Evolutionary conservation across 2,329 filamentous ascomycete species (phyloP), one percentile per base, ranked within the genome.

Genomic region (Beauveria pseudobassiana): DNA sequence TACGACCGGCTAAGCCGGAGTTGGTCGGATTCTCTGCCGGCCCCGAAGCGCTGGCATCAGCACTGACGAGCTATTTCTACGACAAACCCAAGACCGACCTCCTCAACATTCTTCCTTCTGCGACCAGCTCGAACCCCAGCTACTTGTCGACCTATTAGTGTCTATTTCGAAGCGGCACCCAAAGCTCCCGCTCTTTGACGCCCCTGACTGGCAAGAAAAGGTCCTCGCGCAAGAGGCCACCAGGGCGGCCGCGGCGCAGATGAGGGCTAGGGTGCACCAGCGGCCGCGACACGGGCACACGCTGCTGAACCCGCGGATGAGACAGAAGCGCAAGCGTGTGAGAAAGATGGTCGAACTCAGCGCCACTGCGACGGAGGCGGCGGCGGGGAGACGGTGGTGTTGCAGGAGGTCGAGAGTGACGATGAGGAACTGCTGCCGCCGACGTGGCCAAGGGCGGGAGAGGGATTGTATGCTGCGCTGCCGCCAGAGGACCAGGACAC

Each of bases 101-200:
- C 0, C 67, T 79, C 26, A 75, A 76, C 38, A 66, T 79, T 10
- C 64, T 79, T 73, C 73, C 3, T 72, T 78, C 43, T 76, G 74
- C 62, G 75, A 78, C 54, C 74, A 75, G 61, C 66, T 78, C 16
- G 69, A 73, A 26, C 75, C 76, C 2, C 74, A 76, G 40, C 73
- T 79, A 12, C 69, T 79, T 2, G 70, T 73, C 16, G 74, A 79
- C 54, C 63, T 79, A 5, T 69, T 78, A 28, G 73, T 76, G 9
- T 77, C 75, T 3, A 71, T 78, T n/a, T 74, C 77, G 8, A 76
- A 72, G 61, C 74, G 70, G 52, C 75, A 79, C 46, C 74, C 76
- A 0, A 71, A 74, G n/a, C 69, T 79, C 3, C 76, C 76, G 24
- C 73, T 79, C 4, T 78, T 78, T 62, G 67, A 73, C 62, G 73